phyloP scores from a whole-genome alignment of 2,329 filamentous ascomycete genomes.

The Lecanicillium sp. region DNA sequence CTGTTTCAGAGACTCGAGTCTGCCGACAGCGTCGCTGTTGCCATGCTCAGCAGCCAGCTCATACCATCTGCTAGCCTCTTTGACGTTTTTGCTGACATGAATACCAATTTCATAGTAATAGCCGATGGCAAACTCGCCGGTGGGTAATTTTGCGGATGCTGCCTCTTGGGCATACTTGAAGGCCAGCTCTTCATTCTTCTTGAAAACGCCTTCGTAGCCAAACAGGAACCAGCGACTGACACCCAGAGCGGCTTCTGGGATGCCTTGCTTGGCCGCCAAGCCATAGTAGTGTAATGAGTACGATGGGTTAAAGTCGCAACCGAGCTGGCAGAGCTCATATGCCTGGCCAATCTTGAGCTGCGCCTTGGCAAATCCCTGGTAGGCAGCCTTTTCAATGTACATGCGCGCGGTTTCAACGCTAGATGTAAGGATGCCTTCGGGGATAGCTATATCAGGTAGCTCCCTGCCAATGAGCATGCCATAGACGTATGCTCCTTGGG shows the following conservation, averaged over 20 bases:
- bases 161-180: conserved; percentile 87
- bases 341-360: conserved; percentile 96
- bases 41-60: conserved; percentile 80
- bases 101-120: conserved; percentile 98
- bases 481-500: conserved; percentile 90
- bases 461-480: conserved; percentile 91
- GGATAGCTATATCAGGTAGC: conserved; percentile 81
- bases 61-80: conserved; percentile 84
- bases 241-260: conserved; percentile 87
- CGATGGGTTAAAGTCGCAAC: conserved; percentile 89
- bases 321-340: conserved; percentile 87
- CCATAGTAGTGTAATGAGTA: conserved; percentile 94
- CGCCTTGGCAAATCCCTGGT: conserved; percentile 90
- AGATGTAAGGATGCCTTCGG: conserved; percentile 57
- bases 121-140: conserved; percentile 91
- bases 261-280: conserved; percentile 82
- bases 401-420: conserved; percentile 68
- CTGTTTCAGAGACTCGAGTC: conserved; percentile 76
- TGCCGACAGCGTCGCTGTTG: conserved; percentile 76
- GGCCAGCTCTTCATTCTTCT: conserved; percentile 91
- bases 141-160: conserved; percentile 71
- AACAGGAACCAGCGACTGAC: conserved; percentile 99
- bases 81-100: conserved; percentile 72
- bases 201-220: conserved; percentile 83
- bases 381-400: conserved; percentile 94